Base-by-base conservation (phyloP, 2,329 filamentous ascomycete species). In the Pleoardoris graminearum region DNA sequence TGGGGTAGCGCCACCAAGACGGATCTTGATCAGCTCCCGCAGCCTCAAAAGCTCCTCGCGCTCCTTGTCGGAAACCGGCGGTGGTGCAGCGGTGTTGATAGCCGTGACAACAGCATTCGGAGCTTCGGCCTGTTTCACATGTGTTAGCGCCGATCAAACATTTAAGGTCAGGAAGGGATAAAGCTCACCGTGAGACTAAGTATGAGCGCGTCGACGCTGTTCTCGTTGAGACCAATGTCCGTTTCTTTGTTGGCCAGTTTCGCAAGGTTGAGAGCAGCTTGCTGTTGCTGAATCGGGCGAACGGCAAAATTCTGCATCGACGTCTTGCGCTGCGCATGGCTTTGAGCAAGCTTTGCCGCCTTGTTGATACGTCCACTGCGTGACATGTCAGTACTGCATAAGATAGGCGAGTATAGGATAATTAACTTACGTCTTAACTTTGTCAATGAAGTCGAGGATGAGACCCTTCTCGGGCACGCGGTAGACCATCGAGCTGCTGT, bases 261-360 rank as follows among this genome's bases (percentile, higher is more conserved):
- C 38, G 81, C 77, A 27, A 91, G 77, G 54, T 84, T 85, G 54
- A 90, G 78, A 4, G 85, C 86, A 37, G 85, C 81, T 66, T 89
- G 86, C 65, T 87, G 81, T 69, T 89, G 83, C 47, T 81, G 78
- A 17, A 89, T 60, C 29, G 69, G 57, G 42, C 65, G 67, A 55
- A 61, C 61, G 33, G 66, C 56, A 46, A 70, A 68, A 36, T 62
- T 53, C 49, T 69, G 59, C 55, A 67, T 62, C 22, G 63, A 61
- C 27, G 57, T 52, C 49, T 66, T 62, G 57, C 60, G 65, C 45
- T 60, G 61, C 23, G 51, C 52, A 30, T 23, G n/a, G 23, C 23
- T 37, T 16, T 47, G 33, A 7, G 57, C 59, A 50, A 55, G 54
- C 38, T 55, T 57, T 22, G 30, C 41, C 7, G 57, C 41, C 57